Percentiles rank a stretch among this genome's conserved stretches.
These are phyloP conservation scores for Cryptococcus amylolentus DNA, from an alignment of 1,284 basidiomycete species.

Conservation along the genomic window DNA sequence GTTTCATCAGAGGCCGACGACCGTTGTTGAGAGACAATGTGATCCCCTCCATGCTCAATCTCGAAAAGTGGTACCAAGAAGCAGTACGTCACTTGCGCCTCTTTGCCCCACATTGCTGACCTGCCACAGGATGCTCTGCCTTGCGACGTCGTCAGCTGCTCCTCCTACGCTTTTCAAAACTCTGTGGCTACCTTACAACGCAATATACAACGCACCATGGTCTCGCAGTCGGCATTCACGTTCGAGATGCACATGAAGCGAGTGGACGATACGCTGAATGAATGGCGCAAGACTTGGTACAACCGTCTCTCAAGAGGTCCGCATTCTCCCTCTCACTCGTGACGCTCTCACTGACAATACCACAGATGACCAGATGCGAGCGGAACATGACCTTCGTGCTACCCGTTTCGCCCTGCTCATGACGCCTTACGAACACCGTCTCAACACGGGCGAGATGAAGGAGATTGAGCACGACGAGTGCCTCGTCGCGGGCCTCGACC, in stretches of 20 bases:
- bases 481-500: conserved; percentile 8
- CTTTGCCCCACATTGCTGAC: not conserved
- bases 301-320: not conserved
- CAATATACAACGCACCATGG: conserved; percentile 7
- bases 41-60: conserved; percentile 1
- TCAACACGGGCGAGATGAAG: conserved; percentile 7
- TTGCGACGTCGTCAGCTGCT: conserved; percentile 14
- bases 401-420: conserved; percentile 16
- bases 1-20: conserved; percentile 15
- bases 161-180: conserved; percentile 4
- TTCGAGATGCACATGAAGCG: conserved; percentile 8
- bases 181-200: conserved; percentile 4
- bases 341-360: not conserved
- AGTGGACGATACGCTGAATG: not conserved
- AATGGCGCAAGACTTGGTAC: not conserved
- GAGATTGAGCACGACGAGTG: conserved; percentile 11
- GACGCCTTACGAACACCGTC: conserved; percentile 14
- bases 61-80: conserved; percentile 9
- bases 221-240: conserved; percentile 2
- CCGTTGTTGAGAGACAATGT: conserved; percentile 8
- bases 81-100: conserved; percentile 3
- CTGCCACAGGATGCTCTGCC: conserved; percentile 3
- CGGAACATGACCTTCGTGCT: conserved; percentile 12
- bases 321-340: not conserved
- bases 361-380: conserved; percentile 10